Percentiles rank a stretch among this genome's conserved stretches.
Evolutionary conservation across 352 stramenopile genomes (phyloP).

Genomic region (Phytophthora sp.): DNA sequence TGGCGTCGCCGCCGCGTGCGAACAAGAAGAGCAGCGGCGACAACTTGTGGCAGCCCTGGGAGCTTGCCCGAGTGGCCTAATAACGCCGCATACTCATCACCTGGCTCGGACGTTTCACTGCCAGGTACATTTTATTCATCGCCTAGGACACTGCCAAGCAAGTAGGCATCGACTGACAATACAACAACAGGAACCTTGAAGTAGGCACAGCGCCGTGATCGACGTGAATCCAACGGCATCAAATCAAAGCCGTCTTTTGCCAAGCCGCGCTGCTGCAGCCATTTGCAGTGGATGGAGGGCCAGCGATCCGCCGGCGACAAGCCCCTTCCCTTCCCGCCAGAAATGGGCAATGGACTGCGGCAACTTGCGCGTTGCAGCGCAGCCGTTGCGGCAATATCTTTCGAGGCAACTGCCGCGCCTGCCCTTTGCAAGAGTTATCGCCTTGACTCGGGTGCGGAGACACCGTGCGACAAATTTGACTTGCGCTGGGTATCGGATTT

Average conservation of each 20-base stretch:
- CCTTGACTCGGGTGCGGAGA: too few relatives aligned
- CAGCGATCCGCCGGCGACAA: not conserved
- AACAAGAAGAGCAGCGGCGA: conserved; percentile 51
- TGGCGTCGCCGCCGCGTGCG: conserved; percentile 36
- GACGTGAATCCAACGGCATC: conserved; percentile 4
- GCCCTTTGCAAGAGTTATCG: too few relatives aligned
- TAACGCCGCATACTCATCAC: not conserved
- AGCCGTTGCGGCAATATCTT: too few relatives aligned
- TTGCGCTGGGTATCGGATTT: not conserved
- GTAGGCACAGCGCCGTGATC: not conserved
- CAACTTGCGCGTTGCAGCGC: too few relatives aligned
- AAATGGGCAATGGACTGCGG: too few relatives aligned
- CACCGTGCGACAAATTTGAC: not conserved
- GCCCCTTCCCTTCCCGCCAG: too few relatives aligned
- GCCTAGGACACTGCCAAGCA: too few relatives aligned
- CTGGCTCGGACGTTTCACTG: conserved; percentile 3
- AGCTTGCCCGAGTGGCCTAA: conserved; percentile 61
- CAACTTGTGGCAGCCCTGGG: conserved; percentile 79
- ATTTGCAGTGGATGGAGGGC: not conserved
- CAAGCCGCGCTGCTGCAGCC: too few relatives aligned
- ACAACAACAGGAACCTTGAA: not conserved
- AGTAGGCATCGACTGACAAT: not conserved
- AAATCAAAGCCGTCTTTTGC: too few relatives aligned
- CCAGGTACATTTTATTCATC: conserved; percentile 34
- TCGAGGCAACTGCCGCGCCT: too few relatives aligned